Conservation (phyloP, 352 stramenopile genomes). For the Phytophthora rubi region DNA sequence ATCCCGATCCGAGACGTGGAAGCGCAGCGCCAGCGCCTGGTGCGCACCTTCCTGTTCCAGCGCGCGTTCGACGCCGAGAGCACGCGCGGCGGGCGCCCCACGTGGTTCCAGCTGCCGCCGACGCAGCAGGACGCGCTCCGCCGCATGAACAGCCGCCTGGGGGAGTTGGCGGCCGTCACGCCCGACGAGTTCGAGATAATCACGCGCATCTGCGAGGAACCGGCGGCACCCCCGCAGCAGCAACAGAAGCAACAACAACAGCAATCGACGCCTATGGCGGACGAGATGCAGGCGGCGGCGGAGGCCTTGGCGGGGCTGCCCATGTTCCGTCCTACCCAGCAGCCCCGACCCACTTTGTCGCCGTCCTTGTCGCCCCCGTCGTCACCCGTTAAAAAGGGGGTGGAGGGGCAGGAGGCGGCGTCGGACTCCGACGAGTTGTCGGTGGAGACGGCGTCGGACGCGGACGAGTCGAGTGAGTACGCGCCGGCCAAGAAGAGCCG, state of each 20-base stretch:
- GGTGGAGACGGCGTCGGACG: conserved; percentile 9
- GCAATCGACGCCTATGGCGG: conserved; percentile 12
- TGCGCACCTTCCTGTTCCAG: conserved; percentile 38
- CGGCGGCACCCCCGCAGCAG: neutral
- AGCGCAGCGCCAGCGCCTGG: conserved; percentile 39
- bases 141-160: conserved; percentile 32
- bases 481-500: conserved; percentile 4
- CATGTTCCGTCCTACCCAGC: conserved; percentile 25
- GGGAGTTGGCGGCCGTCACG: conserved; percentile 27
- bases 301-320: conserved; percentile 44
- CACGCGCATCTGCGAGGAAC: conserved; percentile 29
- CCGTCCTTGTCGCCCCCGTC: conserved; percentile 26
- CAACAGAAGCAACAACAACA: neutral
- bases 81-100: conserved; percentile 11
- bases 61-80: conserved; percentile 32
- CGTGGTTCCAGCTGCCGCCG: conserved; percentile 37
- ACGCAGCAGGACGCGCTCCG: conserved; percentile 32
- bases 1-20: conserved; percentile 30
- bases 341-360: conserved; percentile 16
- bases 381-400: neutral
- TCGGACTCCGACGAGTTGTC: conserved; percentile 17
- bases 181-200: conserved; percentile 32
- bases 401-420: neutral
- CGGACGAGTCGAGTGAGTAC: conserved; percentile 6
- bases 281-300: conserved; percentile 45